Base-by-base conservation (phyloP, 2,329 filamentous ascomycete genomes). In the Xylaria hypoxylon region DNA sequence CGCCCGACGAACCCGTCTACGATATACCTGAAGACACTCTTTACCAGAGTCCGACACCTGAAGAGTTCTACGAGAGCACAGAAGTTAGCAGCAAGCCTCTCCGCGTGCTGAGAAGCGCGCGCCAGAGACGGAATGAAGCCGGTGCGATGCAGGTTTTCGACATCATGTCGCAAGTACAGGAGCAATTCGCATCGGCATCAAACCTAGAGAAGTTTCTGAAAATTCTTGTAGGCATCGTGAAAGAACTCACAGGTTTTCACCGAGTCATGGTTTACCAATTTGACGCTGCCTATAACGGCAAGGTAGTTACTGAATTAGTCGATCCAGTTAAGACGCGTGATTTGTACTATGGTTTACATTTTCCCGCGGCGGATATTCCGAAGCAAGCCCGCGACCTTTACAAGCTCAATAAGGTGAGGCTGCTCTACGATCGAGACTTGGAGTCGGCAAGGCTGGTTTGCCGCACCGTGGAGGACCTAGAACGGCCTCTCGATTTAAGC, bases 261-360 rank as follows among this genome's bases (percentile, higher is more conserved):
- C 91, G 94, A 13, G 92, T 97, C 53, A 94, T 97, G 92, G 86
- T 97, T 1, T 97, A 97, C 74, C 93, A 97, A 77, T 97, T 97
- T 70, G 94, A 97, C 77, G 83, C 89, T 4, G 79, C 85, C 0
- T 96, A 91, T 83, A 97, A 96, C 72, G 94, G 93, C 19, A 89
- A 92, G 62, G 93, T 97, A 1, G 93, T 97, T 4, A 93, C 93
- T 0, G 94, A 97, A 76, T 82, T 97, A 11, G 91, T 97, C 8
- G 92, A 97, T 76, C 92, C 92, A 1, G 83, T 87, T 19, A 89
- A 90, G 35, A 95, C 93, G 0, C 90, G 90, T 61, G 94, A 97
- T 77, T 80, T 97, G 0, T 97, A 94, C 81, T 93, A 94, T 75
- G 94, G 93, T 0, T 83, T 97, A 3, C 91, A 96, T 75, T 97